Percentiles rank a stretch among this genome's conserved stretches.
These are phyloP conservation scores for Ulota crispa DNA, from an alignment of 225 moss, liverwort and hornwort species.

Conservation along the genomic window DNA sequence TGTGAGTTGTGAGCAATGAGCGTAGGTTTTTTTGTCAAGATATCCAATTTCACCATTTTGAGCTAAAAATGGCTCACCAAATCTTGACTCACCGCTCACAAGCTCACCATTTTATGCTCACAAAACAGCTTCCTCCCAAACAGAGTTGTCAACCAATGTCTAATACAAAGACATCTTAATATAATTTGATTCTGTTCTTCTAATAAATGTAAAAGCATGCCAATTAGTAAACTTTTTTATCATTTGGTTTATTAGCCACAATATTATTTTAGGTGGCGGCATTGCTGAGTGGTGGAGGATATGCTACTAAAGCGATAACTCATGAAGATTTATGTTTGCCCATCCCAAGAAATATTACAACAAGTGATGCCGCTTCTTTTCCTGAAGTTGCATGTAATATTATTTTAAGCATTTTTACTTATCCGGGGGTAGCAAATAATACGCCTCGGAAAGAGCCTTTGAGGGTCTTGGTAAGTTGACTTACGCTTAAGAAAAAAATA, in stretches of 20 bases:
- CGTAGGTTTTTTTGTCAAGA: too few species aligned
- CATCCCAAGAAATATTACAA: slow-evolving; percentile 39
- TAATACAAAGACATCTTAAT: rapidly evolving
- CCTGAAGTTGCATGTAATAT: slow-evolving; percentile 43
- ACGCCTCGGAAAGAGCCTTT: slow-evolving; percentile 26
- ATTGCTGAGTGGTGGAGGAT: slow-evolving; percentile 47
- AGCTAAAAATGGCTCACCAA: too few species aligned
- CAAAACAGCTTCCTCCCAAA: too few species aligned
- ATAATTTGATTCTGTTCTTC: neutral
- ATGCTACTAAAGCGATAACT: slow-evolving; percentile 44
- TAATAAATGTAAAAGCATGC: neutral
- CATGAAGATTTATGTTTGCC: slow-evolving; percentile 52
- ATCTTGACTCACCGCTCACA: too few species aligned
- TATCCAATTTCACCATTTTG: too few species aligned
- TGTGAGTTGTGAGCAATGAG: too few species aligned
- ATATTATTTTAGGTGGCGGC: slow-evolving; percentile 36
- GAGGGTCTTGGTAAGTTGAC: slow-evolving; percentile 24
- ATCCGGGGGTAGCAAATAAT: neutral
- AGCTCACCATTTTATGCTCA: too few species aligned
- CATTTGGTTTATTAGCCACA: neutral
- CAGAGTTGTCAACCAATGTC: too few species aligned
- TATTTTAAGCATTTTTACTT: slow-evolving; percentile 41
- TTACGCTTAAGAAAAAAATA: neutral
- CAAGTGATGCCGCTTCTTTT: slow-evolving; percentile 42
- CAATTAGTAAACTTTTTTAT: neutral